Conservation (phyloP, 2,329 filamentous ascomycete species). For the Penicillium sp. region DNA sequence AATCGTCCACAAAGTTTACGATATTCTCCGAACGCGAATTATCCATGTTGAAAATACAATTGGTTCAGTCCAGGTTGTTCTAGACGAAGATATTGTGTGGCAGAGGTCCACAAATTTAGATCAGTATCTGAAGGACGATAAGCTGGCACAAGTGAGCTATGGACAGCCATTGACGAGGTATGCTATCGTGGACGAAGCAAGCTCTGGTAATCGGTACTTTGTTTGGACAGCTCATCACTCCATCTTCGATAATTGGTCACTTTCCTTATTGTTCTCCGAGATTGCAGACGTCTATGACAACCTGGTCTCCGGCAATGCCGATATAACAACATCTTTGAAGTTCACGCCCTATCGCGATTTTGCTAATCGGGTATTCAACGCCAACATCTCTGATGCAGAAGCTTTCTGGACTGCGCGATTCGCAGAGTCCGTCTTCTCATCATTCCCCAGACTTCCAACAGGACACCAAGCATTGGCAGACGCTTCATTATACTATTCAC, state of each 20-base stretch:
- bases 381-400: background rate
- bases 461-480: background rate
- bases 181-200: slow-evolving; percentile 1
- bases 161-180: slow-evolving; percentile 13
- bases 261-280: slow-evolving; percentile 13
- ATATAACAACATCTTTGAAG: background rate
- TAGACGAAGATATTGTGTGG: background rate
- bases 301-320: background rate
- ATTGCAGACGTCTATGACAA: background rate
- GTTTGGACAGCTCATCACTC: slow-evolving; percentile 41
- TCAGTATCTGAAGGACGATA: background rate
- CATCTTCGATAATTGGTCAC: slow-evolving; percentile 38
- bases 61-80: slow-evolving; percentile 12
- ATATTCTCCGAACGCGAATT: slow-evolving; percentile 17
- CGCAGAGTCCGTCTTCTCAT: background rate
- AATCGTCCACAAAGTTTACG: background rate
- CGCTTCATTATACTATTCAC: background rate
- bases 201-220: slow-evolving; percentile 21
- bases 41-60: slow-evolving; percentile 38
- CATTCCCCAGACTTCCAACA: background rate
- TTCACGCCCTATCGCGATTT: background rate
- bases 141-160: background rate
- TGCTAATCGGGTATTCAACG: background rate
- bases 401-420: background rate
- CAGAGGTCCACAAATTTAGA: background rate